Conservation (phyloP, 768 basidiomycete species). For the Chalciporus sphaerocephalus region DNA sequence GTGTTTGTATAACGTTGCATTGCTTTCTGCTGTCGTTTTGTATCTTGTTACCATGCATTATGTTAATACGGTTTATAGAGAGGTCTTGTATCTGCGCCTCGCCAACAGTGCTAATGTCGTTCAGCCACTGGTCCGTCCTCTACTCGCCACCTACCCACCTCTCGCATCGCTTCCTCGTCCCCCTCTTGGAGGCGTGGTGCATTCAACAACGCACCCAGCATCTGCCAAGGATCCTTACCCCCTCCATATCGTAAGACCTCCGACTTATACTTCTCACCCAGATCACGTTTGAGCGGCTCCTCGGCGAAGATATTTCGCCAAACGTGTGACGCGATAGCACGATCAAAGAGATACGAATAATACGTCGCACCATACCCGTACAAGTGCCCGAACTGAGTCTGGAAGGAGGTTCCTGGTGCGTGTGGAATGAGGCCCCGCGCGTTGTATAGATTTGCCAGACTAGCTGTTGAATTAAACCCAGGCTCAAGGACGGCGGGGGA, state of each 20-base stretch:
- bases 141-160: conserved; percentile 86
- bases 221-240: conserved; percentile 89
- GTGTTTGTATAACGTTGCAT: background rate
- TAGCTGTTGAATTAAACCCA: conserved; percentile 69
- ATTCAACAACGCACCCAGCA: conserved; percentile 72
- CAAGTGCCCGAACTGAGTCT: conserved; percentile 93
- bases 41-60: too few relatives aligned
- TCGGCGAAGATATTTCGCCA: conserved; percentile 71
- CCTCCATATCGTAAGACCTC: conserved; percentile 81
- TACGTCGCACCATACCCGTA: conserved; percentile 97
- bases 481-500: conserved; percentile 53
- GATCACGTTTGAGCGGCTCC: conserved; percentile 63
- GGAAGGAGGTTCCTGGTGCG: conserved; percentile 83
- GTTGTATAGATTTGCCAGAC: conserved; percentile 58
- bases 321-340: conserved; percentile 91
- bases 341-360: conserved; percentile 95
- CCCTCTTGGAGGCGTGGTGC: conserved; percentile 65
- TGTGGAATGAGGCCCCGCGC: conserved; percentile 77
- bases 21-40: too few relatives aligned
- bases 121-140: conserved; percentile 65
- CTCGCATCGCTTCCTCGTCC: conserved; percentile 78
- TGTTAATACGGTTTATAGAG: too few relatives aligned
- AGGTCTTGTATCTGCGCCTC: too few relatives aligned
- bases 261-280: conserved; percentile 77
- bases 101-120: conserved; percentile 45